phyloP scores from a whole-genome alignment of 306 rosid genomes.

The Ziziphus jujuba region DNA sequence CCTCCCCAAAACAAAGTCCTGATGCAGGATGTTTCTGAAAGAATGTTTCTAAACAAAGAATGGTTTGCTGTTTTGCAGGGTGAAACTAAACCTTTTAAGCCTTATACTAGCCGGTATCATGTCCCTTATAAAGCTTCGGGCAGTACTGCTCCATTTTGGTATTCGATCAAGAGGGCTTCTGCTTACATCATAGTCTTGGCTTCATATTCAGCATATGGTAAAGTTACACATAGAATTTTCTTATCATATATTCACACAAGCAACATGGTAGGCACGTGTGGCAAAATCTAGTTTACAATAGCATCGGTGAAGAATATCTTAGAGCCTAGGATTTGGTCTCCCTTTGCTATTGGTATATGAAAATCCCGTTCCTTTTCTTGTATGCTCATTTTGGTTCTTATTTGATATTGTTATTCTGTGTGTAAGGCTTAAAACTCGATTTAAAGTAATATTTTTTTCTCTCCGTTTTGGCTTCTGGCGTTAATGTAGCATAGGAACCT shows the following conservation, averaged over 20 bases:
- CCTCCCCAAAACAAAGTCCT: no score
- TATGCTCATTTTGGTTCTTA: background rate
- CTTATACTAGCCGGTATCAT: conserved; percentile 46
- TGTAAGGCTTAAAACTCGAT: no score
- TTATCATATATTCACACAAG: background rate
- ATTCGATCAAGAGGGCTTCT: conserved; percentile 76
- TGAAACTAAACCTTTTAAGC: conserved; percentile 69
- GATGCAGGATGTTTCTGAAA: no score
- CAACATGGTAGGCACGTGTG: background rate
- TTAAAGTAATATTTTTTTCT: no score
- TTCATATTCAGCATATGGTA: conserved; percentile 76
- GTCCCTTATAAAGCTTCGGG: conserved; percentile 45
- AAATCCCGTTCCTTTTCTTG: background rate
- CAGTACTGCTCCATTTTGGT: conserved; percentile 44
- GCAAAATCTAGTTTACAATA: background rate
- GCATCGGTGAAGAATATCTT: background rate
- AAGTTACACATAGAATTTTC: background rate
- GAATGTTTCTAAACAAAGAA: background rate
- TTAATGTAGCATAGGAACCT: no score
- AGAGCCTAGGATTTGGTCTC: background rate
- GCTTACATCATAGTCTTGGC: conserved; percentile 72
- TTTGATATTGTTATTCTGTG: background rate
- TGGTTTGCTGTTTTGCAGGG: conserved; percentile 41
- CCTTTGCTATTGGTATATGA: background rate
- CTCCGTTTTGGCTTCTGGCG: no score